Evolutionary conservation across 2,329 filamentous ascomycete genomes (phyloP), one percentile per base, ranked within the genome.

Genomic region (Sporothrix humicola): DNA sequence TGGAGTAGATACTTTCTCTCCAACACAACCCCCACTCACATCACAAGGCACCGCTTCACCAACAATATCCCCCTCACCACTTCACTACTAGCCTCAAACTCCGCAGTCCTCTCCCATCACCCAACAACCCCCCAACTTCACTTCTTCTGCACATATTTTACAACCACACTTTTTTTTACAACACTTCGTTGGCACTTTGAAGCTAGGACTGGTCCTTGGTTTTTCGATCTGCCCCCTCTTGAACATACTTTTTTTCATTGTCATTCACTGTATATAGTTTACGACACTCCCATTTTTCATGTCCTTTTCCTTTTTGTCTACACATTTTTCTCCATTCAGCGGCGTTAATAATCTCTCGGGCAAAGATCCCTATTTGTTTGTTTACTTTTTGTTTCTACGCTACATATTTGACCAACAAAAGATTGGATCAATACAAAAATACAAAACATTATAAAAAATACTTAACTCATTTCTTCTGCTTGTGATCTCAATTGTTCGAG

Each of bases 121-220:
- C 26, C 12, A 17, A 54, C 23, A 56, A 52, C 48, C n/a, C 31
- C 31, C 31, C 31, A 37, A 37, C 31, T 65, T 72, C 71, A 56
- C 58, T 72, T 72, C 31, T 66, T 58, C 46, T 68, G 65, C 65
- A 68, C 65, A 68, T 68, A 52, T 68, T 68, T 20, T 42, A 20
- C 13, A 42, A 15, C 61, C 23, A 56, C 52, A 7, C n/a, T 26
- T 26, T 56, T 26, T 23, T 66, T 48, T 23, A 26, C 20, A 26
- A 56, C 52, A 9, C 12, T 50, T 68, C 63, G 48, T 68, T 20
- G 44, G 17, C 37, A 26, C 20, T 46, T 65, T 68, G 46, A 23
- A 6, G 20, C 52, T 46, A 37, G 26, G 44, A 13, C 17, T 37
- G 31, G 15, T 63, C 8, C 13, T 48, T 5, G 31, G 12, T 20